phyloP scores from a whole-genome alignment of 306 rosid species.

The Trichosanthes cucumerina region DNA sequence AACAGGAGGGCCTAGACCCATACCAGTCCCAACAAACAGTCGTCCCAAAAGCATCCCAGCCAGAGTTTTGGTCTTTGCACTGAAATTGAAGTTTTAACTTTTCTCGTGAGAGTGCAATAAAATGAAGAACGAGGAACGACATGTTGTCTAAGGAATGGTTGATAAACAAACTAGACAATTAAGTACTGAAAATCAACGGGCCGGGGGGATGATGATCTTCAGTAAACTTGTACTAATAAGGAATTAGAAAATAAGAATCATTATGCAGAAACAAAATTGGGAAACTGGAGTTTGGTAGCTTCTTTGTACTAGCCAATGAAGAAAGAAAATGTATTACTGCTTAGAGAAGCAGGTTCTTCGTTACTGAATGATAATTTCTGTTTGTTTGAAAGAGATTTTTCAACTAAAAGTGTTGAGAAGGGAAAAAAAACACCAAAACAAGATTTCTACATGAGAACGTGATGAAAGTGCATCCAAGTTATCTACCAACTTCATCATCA shows the following conservation, averaged over 20 bases:
- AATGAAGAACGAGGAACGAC: background rate
- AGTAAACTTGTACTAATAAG: background rate
- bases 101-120: background rate
- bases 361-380: background rate
- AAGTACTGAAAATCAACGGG: background rate
- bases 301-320: background rate
- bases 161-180: background rate
- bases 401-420: background rate
- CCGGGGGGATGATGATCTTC: background rate
- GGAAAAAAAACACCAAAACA: background rate
- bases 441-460: background rate
- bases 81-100: constrained; percentile 27
- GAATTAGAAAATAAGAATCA: background rate
- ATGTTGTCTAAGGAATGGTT: background rate
- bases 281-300: background rate
- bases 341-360: background rate
- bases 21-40: constrained; percentile 85
- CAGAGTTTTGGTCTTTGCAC: constrained; percentile 80
- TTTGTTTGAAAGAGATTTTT: background rate
- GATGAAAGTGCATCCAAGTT: background rate
- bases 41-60: constrained; percentile 93
- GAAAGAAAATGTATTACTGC: background rate
- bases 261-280: background rate
- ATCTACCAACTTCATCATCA: background rate
- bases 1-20: constrained; percentile 89